Evolutionary conservation across 2,329 filamentous ascomycete species (phyloP), one percentile per base, ranked within the genome.

Genomic region (Decorospora gaudefroyi): DNA sequence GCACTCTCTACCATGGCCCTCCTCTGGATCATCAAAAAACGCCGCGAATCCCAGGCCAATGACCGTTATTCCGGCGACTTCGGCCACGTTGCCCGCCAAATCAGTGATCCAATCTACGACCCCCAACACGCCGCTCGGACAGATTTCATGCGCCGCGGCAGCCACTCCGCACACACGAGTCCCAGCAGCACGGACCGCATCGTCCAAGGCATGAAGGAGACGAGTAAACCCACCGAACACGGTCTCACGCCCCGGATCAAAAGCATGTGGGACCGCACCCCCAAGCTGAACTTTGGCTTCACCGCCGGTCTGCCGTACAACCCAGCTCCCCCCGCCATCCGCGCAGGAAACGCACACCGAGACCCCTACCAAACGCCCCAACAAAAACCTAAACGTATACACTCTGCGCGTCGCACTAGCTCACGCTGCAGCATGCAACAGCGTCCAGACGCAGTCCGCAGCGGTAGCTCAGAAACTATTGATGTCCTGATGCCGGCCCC

Each of bases 401-500:
- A 59, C 22, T 59, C 49, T 16, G 44, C 42, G 7, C 56, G 52
- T 10, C 56, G 57, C 28, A 49, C 49, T 7, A 51, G 46, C 17
- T 50, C 53, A 11, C 35, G 49, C 6, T 47, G 56, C 7, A 54
- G 46, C 7, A 51, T 21, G 3, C 41, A 35, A 15, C 33, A 32
- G n/a, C 32, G 45, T n/a, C 22, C 46, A 10, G 27, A 29, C 13
- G 27, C 12, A 5, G 12, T 9, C 7, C 53, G 71, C 16, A 67
- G 52, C 19, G 67, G 55, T 10, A 73, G 70, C 42, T 68, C 67
- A 22, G 74, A 76, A 38, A 76, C 74, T 0, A 75, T 76, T 25
- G 68, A 74, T 38, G 70, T 75, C 15, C 49, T 72, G n/a, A 71
- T 72, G 69, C 68, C 67, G 4, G 60, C 67, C n/a, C 63, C 62